Percentiles rank a stretch among this genome's conserved stretches.
Evolutionary conservation across 495 filamentous ascomycete species (phyloP).

Genomic region (Staphylotrichum tortipilum): DNA sequence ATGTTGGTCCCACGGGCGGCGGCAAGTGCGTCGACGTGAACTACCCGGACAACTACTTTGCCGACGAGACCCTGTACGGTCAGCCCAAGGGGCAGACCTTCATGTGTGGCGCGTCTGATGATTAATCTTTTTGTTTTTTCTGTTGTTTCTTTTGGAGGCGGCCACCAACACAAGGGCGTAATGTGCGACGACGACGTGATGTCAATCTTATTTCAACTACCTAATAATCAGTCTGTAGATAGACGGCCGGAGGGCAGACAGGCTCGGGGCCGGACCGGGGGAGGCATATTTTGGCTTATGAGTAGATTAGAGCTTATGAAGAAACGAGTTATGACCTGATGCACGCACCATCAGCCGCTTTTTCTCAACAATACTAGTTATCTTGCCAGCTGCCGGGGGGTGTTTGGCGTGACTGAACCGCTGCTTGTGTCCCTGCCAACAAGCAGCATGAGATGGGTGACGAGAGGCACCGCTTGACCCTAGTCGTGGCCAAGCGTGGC

Average conservation of each 20-base stretch:
- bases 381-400: too few relatives aligned
- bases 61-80: constrained; percentile 26
- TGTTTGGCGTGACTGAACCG: too few relatives aligned
- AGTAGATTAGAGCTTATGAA: constrained; percentile 5
- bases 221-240: too few relatives aligned
- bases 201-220: too few relatives aligned
- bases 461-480: too few relatives aligned
- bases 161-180: background rate
- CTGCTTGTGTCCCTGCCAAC: too few relatives aligned
- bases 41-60: constrained; percentile 26
- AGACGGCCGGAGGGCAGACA: too few relatives aligned
- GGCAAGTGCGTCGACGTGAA: constrained; percentile 29
- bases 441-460: too few relatives aligned
- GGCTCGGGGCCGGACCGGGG: too few relatives aligned
- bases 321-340: background rate
- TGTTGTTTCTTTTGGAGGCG: background rate
- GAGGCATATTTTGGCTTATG: background rate
- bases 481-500: too few relatives aligned
- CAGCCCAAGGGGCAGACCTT: constrained; percentile 29
- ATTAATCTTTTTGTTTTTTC: background rate
- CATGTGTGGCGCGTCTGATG: constrained; percentile 20
- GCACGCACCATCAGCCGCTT: too few relatives aligned
- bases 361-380: too few relatives aligned
- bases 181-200: background rate
- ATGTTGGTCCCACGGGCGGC: constrained; percentile 33